These are phyloP conservation scores for Acacia concinna DNA, from an alignment of 331 rosid genomes.

Conservation along the genomic window DNA sequence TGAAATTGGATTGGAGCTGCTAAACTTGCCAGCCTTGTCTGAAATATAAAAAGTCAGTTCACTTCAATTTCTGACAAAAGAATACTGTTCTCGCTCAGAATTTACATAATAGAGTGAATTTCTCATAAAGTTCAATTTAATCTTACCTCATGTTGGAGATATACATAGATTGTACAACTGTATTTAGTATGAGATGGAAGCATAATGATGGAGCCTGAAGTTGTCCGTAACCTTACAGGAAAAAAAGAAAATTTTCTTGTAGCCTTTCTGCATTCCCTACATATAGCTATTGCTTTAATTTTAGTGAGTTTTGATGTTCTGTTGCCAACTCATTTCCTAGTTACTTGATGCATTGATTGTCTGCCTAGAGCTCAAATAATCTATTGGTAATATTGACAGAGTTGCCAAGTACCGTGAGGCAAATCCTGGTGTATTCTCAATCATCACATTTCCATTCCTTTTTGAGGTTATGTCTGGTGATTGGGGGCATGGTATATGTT, in stretches of 20 bases:
- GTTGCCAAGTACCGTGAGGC: constrained; percentile 75
- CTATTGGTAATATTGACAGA: constrained; percentile 36
- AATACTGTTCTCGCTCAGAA: neutral
- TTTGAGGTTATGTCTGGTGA: constrained; percentile 88
- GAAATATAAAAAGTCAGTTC: neutral
- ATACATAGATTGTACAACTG: neutral
- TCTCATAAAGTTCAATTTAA: neutral
- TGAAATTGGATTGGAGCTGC: neutral
- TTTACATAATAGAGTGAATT: neutral
- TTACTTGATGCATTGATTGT: constrained; percentile 18
- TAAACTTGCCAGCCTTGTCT: neutral
- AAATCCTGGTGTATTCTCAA: constrained; percentile 72
- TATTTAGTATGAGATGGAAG: neutral
- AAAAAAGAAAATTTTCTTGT: neutral
- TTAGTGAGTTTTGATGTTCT: constrained; percentile 6
- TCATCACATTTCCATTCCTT: constrained; percentile 77
- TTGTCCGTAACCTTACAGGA: neutral
- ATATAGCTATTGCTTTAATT: neutral
- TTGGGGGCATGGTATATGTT: constrained; percentile 84
- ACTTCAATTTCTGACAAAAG: neutral
- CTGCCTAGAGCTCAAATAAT: constrained; percentile 1
- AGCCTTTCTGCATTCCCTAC: neutral
- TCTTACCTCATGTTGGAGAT: constrained; percentile 2
- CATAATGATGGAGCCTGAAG: neutral
- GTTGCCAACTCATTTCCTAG: neutral